A percentile compares a stretch with the other conserved stretches of the same genome.
These are phyloP conservation scores for Mallotus japonicus DNA, from an alignment of 441 rosid species.

Conservation along the genomic window DNA sequence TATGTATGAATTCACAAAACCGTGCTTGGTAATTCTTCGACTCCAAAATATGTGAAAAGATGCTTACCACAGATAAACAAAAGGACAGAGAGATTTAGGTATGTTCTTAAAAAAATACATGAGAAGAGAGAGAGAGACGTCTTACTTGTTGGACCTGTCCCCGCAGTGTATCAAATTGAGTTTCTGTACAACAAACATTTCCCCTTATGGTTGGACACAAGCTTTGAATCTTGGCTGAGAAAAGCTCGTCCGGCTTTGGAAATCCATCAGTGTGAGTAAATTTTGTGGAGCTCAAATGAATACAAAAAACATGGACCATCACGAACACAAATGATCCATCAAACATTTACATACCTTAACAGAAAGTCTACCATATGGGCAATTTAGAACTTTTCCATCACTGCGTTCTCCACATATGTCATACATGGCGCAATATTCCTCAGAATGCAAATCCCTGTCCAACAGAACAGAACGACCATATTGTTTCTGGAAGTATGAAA, in stretches of 20 bases:
- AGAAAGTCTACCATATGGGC: conserved; percentile 63
- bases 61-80: neutral
- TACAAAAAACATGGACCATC: neutral
- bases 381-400: conserved; percentile 79
- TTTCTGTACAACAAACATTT: conserved; percentile 85
- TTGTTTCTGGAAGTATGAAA: no score
- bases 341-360: conserved; percentile 51
- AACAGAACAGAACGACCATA: neutral
- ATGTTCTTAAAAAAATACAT: neutral
- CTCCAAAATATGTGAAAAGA: neutral
- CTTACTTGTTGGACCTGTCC: conserved; percentile 84
- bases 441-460: conserved; percentile 50
- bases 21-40: neutral
- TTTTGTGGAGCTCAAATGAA: neutral
- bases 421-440: conserved; percentile 85
- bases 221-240: conserved; percentile 88
- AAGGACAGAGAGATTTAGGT: no score
- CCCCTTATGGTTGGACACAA: conserved; percentile 89
- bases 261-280: conserved; percentile 3
- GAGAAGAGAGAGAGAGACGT: neutral
- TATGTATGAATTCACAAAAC: neutral
- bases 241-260: conserved; percentile 68
- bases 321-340: neutral
- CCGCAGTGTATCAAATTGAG: conserved; percentile 75
- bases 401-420: conserved; percentile 76